A percentile compares a stretch with the other conserved stretches of the same genome.
phyloP scores from a whole-genome alignment of 2,329 filamentous ascomycete species.

The Paraconiothyrium brasiliense region DNA sequence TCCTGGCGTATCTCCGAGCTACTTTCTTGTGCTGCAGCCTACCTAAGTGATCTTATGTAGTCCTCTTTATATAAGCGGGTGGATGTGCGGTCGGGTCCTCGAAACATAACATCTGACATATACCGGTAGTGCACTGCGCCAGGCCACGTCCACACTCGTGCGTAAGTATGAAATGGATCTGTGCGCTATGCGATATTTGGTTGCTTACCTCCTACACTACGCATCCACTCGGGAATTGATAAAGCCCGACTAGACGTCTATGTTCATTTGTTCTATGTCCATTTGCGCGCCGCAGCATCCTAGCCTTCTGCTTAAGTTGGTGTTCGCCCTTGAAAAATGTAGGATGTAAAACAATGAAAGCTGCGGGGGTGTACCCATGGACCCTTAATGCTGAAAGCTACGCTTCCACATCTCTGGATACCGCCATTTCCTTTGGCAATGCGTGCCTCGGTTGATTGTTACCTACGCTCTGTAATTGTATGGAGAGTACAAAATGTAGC shows the following conservation, averaged over 20 bases:
- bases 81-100: neutral
- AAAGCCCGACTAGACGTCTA: neutral
- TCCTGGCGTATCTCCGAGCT: neutral
- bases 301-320: too few relatives aligned
- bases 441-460: too few relatives aligned
- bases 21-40: neutral
- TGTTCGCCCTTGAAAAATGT: too few relatives aligned
- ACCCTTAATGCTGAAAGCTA: too few relatives aligned
- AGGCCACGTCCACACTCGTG: neutral
- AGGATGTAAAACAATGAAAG: too few relatives aligned
- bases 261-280: too few relatives aligned
- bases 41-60: neutral
- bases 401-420: too few relatives aligned
- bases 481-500: too few relatives aligned
- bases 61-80: neutral
- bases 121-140: neutral
- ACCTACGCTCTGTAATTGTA: too few relatives aligned
- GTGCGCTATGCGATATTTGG: neutral
- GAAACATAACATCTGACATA: slow-evolving; percentile 1
- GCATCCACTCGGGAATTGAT: neutral
- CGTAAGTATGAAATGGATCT: neutral
- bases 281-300: too few relatives aligned
- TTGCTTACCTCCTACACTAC: neutral
- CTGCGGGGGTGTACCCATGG: too few relatives aligned
- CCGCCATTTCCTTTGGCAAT: too few relatives aligned